These are phyloP conservation scores for Trichoderma sp. DNA, from an alignment of 2,329 filamentous ascomycete species.

Conservation along the genomic window DNA sequence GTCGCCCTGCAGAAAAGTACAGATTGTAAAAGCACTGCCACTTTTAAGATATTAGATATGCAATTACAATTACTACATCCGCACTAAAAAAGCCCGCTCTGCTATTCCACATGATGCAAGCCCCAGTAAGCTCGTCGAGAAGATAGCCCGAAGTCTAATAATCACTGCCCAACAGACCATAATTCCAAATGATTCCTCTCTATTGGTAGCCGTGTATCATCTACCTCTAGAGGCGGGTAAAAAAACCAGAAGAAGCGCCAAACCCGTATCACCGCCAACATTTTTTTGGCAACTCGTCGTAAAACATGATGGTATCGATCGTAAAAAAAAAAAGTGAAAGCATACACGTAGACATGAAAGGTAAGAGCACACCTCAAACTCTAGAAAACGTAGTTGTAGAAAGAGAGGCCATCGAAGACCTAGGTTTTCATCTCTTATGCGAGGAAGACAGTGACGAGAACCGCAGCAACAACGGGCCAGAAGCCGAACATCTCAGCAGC, in stretches of 20 bases:
- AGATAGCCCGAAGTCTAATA: background rate
- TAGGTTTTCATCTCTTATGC: slow-evolving; percentile 29
- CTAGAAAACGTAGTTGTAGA: background rate
- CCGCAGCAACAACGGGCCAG: slow-evolving; percentile 49
- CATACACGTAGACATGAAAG: background rate
- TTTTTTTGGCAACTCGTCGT: background rate
- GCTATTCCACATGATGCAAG: background rate
- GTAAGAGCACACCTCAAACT: background rate
- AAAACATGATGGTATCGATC: slow-evolving; percentile 11
- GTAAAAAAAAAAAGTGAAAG: background rate
- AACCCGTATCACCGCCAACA: background rate
- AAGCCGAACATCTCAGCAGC: slow-evolving; percentile 43
- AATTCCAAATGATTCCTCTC: background rate
- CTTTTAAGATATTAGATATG: background rate
- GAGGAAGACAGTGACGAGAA: slow-evolving; percentile 44
- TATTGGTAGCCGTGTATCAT: slow-evolving; percentile 1
- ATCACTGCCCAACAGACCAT: background rate
- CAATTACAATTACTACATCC: background rate
- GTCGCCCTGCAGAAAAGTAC: background rate
- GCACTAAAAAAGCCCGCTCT: background rate
- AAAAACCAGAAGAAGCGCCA: background rate
- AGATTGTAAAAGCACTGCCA: slow-evolving; percentile 5
- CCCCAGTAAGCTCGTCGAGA: background rate
- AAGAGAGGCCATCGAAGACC: background rate
- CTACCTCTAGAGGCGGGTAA: background rate